These are phyloP conservation scores for Cytospora paraplurivora DNA, from an alignment of 2,329 filamentous ascomycete species.

Conservation along the genomic window DNA sequence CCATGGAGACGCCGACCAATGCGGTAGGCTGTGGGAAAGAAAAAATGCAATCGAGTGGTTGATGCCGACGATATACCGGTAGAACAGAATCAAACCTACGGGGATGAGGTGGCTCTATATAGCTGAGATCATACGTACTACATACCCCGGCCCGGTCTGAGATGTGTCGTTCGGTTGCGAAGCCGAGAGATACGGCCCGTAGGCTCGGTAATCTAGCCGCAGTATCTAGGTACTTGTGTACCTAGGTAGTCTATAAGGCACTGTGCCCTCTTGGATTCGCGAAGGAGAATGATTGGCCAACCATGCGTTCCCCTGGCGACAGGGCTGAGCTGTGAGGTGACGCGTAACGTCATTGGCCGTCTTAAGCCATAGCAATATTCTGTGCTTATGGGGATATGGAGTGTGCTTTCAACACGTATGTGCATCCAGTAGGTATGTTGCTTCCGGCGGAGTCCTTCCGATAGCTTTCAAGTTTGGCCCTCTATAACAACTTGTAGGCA, in stretches of 20 bases:
- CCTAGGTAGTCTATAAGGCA: neutral
- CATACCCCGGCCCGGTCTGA: neutral
- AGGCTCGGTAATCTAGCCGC: neutral
- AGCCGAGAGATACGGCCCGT: neutral
- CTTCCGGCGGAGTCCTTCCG: no score
- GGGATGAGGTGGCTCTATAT: no score
- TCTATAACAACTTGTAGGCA: no score
- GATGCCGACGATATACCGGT: constrained; percentile 6
- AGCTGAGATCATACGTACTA: neutral
- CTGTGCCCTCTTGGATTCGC: constrained; percentile 10
- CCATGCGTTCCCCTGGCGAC: constrained; percentile 9
- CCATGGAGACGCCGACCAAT: neutral
- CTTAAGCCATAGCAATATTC: neutral
- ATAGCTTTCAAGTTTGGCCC: no score
- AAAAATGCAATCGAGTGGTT: constrained; percentile 2
- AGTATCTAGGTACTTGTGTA: no score
- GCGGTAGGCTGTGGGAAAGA: neutral
- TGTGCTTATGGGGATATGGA: neutral
- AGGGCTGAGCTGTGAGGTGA: neutral
- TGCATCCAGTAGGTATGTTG: no score
- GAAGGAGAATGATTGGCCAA: constrained; percentile 8
- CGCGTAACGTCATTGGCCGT: constrained; percentile 1
- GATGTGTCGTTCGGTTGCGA: constrained; percentile 16
- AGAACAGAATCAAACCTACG: no score
- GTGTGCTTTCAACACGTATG: no score